phyloP scores from a whole-genome alignment of 148 eudicot species.

The Diospyros kaki region DNA sequence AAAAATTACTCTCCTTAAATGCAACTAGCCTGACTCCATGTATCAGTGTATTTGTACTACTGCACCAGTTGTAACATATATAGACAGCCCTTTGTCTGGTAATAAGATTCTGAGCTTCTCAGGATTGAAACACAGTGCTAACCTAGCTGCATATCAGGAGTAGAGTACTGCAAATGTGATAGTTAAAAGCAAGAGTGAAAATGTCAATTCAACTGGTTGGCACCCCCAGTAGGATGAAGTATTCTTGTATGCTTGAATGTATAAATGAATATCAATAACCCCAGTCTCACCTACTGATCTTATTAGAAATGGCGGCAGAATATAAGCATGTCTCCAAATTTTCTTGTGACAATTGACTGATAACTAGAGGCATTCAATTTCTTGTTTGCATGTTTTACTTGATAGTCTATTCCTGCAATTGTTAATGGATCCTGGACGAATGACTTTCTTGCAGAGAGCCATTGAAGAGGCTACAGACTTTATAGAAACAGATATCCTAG shows the following conservation, averaged over 20 bases:
- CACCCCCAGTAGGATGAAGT: background rate
- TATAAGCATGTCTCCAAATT: background rate
- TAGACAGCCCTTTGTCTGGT: too few relatives aligned
- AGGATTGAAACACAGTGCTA: too few relatives aligned
- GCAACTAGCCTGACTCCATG: background rate
- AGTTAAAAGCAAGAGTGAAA: too few relatives aligned
- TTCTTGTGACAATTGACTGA: background rate
- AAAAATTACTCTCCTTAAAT: background rate
- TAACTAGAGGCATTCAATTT: background rate
- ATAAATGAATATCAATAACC: too few relatives aligned
- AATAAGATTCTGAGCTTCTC: too few relatives aligned
- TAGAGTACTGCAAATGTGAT: too few relatives aligned
- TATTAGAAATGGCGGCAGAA: background rate
- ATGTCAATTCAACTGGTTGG: too few relatives aligned
- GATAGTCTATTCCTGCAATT: background rate
- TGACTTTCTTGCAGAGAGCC: constrained; percentile 56
- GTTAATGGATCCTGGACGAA: background rate
- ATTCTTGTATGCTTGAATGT: background rate
- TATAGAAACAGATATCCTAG: constrained; percentile 77
- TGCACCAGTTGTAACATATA: too few relatives aligned
- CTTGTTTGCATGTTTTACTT: background rate
- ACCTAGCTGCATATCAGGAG: too few relatives aligned
- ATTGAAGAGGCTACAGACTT: constrained; percentile 89
- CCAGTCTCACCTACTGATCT: background rate
- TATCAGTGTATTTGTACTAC: background rate